These are phyloP conservation scores for Pinus taeda DNA, from an alignment of 75 land plant genomes.

Conservation along the genomic window DNA sequence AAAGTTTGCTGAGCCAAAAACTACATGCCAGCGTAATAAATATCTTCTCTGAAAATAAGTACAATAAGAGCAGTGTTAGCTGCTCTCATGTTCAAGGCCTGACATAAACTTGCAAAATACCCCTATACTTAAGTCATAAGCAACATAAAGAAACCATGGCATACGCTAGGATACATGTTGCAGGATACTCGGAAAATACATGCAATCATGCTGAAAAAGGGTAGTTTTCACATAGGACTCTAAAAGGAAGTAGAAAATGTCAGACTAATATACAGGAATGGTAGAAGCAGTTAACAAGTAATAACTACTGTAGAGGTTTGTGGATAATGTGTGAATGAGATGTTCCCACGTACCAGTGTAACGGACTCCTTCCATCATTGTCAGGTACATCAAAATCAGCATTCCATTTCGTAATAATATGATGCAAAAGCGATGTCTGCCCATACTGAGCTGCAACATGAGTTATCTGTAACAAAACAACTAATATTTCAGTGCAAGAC, in stretches of 20 bases:
- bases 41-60: neutral
- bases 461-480: constrained; percentile 55
- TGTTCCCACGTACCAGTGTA: constrained; percentile 80
- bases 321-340: neutral
- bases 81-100: neutral
- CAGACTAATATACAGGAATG: neutral
- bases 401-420: constrained; percentile 69
- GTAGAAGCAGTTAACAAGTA: neutral
- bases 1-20: neutral
- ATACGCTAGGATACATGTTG: neutral
- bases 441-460: constrained; percentile 99
- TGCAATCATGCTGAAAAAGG: neutral
- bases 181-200: neutral
- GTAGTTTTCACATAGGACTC: neutral
- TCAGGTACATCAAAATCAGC: constrained; percentile 89
- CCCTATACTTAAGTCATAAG: neutral
- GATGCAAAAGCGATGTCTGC: constrained; percentile 83
- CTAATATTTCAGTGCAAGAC: neutral
- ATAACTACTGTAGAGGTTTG: neutral
- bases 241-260: neutral
- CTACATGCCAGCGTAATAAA: neutral
- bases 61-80: neutral
- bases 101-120: no score
- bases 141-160: neutral
- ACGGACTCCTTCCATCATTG: constrained; percentile 88